Evolutionary conservation across 1,139 yeast species (phyloP), one percentile per base, ranked within the genome.

Genomic region (Magnusiomyces fungicola): DNA sequence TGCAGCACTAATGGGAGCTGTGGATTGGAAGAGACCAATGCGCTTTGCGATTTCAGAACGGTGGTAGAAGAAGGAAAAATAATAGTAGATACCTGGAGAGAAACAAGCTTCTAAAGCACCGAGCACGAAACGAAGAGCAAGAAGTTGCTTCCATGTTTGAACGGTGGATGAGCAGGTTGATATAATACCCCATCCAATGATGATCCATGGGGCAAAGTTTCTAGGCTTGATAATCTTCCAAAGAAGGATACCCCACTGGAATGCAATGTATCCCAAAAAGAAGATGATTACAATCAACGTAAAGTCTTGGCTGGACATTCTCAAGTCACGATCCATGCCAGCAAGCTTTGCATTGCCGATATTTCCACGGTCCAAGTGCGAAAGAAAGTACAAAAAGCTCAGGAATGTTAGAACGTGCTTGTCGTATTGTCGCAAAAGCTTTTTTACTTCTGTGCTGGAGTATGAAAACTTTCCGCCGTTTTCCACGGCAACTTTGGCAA

Each of bases 1-100:
- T 9, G 64, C 58, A 21, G 64, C 54, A n/a, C 65, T 62, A 39
- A 64, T 37, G 3, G 66, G 62, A n/a, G 64, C 56, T 19, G 57
- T 53, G 4, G 81, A 70, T 58, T 76, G 76, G 56, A 80, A 71
- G 45, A 79, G 67, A 25, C 82, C 76, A 58, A 76, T 76, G 61
- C 84, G 68, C 47, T 74, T 65, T 2, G 80, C 63, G 48, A 61
- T 52, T 51, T 64, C 68, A 27, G 58, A 59, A 10, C 66, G 53
- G 46, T 56, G 57, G 47, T 64, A 64, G 54, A 61, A 64, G 38
- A 61, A 59, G 5, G 66, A 52, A 37, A 64, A 50, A 44, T 61
- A 61, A 49, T 57, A 60, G 30, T 62, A 72, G 29, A 61, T 62
- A 29, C 66, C 67, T 3, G 67, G 64, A n/a, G 64, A 61, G 46